A percentile compares a stretch with the other conserved stretches of the same genome.
Conservation (phyloP, 176 grass and related monocot genomes). For the Lolium perenne region DNA sequence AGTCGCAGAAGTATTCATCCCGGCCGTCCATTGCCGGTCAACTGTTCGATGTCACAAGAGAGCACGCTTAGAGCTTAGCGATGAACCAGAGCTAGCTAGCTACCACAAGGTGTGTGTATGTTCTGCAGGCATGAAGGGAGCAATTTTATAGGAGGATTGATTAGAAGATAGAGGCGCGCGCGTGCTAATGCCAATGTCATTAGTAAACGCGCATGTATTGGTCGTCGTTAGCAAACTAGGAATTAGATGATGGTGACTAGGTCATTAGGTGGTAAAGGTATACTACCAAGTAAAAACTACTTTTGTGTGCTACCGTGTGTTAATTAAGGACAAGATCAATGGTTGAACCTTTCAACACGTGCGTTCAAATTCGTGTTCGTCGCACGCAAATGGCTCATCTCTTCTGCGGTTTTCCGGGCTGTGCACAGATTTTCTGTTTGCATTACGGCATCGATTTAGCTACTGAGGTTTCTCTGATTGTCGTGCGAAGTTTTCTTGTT, state of each 20-base stretch:
- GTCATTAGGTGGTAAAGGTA: not conserved
- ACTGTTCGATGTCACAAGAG: not conserved
- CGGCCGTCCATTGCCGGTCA: conserved; percentile 31
- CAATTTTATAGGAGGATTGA: not conserved
- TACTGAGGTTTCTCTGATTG: not conserved
- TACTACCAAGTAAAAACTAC: not conserved
- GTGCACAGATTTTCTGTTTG: not conserved
- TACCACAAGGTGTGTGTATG: not conserved
- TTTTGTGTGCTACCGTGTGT: not conserved
- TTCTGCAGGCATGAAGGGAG: not conserved
- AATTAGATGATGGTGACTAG: not conserved
- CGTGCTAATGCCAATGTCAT: not conserved
- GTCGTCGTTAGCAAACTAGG: not conserved
- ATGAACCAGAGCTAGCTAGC: not conserved
- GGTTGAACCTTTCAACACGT: not conserved
- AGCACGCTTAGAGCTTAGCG: not conserved
- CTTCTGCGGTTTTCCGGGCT: too few relatives aligned
- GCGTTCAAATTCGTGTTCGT: not conserved
- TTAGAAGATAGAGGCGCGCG: not conserved
- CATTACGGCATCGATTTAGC: not conserved
- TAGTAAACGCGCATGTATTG: conserved; percentile 6
- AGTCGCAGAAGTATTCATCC: conserved; percentile 46
- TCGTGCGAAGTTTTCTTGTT: not conserved
- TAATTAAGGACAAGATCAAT: not conserved
- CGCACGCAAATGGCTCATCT: too few relatives aligned